phyloP scores from a whole-genome alignment of 306 rosid species.

The Urtica urens region DNA sequence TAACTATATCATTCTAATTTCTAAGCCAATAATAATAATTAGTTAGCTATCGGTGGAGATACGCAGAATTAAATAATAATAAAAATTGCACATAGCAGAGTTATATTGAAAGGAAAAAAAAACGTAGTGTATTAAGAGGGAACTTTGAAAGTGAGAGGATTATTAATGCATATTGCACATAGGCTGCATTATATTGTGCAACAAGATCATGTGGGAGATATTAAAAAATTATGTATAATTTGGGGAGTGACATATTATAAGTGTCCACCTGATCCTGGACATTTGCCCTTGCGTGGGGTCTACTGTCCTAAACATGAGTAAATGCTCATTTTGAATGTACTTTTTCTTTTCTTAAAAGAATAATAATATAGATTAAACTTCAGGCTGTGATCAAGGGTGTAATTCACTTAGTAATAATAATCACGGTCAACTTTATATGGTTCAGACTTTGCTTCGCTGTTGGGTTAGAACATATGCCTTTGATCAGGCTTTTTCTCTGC shows the following conservation, averaged over 20 bases:
- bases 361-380: too few relatives aligned
- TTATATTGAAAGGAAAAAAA: background rate
- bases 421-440: conserved; percentile 6
- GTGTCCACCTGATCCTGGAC: conserved; percentile 72
- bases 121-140: background rate
- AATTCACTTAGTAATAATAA: too few relatives aligned
- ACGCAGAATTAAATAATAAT: conserved; percentile 35
- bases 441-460: conserved; percentile 3
- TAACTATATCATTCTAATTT: conserved; percentile 1
- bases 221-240: conserved; percentile 26
- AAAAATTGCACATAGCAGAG: background rate
- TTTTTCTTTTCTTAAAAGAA: too few relatives aligned
- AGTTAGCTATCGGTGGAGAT: conserved; percentile 26
- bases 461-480: conserved; percentile 4
- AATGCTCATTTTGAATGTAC: background rate
- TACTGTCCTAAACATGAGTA: conserved; percentile 18
- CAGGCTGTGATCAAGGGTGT: background rate
- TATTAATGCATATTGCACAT: conserved; percentile 10
- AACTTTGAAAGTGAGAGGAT: background rate
- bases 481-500: background rate
- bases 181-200: conserved; percentile 30
- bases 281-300: conserved; percentile 54
- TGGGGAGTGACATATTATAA: conserved; percentile 34
- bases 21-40: conserved; percentile 5
- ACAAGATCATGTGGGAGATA: conserved; percentile 41